phyloP scores from a whole-genome alignment of 352 stramenopile genomes.

The Plasmopara viticola region DNA sequence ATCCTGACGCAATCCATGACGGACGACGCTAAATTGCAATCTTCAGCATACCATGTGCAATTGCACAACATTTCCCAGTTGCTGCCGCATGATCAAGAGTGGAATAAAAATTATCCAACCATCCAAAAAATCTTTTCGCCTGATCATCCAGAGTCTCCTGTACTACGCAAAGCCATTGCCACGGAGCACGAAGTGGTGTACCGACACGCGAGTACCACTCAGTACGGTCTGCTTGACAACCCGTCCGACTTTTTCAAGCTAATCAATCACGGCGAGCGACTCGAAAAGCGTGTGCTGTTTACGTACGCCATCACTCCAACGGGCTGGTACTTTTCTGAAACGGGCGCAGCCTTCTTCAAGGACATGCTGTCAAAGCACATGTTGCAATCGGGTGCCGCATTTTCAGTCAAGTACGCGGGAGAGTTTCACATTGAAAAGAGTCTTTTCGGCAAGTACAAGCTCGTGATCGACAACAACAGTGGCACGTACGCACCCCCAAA shows the following conservation, averaged over 20 bases:
- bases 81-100: constrained; percentile 25
- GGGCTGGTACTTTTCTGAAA: constrained; percentile 43
- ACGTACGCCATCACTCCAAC: constrained; percentile 31
- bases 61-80: constrained; percentile 27
- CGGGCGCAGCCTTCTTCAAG: constrained; percentile 35
- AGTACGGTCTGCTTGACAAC: constrained; percentile 17
- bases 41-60: constrained; percentile 27
- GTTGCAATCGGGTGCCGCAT: constrained; percentile 24
- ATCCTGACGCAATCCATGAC: constrained; percentile 23
- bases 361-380: constrained; percentile 46
- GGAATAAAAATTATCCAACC: constrained; percentile 32
- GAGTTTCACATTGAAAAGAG: constrained; percentile 32
- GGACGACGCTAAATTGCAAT: constrained; percentile 22
- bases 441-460: constrained; percentile 23
- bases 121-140: constrained; percentile 35
- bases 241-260: constrained; percentile 28
- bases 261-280: constrained; percentile 20
- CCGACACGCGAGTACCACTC: constrained; percentile 13
- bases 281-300: constrained; percentile 30
- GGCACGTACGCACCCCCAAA: constrained; percentile 34
- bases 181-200: constrained; percentile 29
- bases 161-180: constrained; percentile 23
- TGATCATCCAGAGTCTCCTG: constrained; percentile 18
- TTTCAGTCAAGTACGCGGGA: constrained; percentile 31
- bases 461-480: constrained; percentile 41